phyloP scores from a whole-genome alignment of 129 eudicot genomes.

The Dittrichia graveolens region DNA sequence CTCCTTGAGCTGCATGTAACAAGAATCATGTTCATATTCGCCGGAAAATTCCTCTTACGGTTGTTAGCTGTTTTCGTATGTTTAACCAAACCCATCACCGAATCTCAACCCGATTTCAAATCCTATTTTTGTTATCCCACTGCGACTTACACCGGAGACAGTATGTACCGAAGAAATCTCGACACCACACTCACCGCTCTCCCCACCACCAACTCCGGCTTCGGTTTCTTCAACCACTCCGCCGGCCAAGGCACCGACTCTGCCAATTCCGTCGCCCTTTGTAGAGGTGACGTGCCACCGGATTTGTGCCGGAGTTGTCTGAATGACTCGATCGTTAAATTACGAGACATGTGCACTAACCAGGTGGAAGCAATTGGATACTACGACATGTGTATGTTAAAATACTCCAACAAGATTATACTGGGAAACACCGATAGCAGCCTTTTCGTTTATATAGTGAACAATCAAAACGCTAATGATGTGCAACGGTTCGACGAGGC shows the following conservation, averaged over 20 bases:
- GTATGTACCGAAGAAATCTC: neutral
- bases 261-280: neutral
- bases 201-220: slow-evolving; percentile 12
- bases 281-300: neutral
- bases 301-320: neutral
- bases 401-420: neutral
- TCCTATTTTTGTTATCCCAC: neutral
- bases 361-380: neutral
- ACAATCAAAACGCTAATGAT: neutral
- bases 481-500: neutral
- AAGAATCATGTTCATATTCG: neutral
- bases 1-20: too few relatives aligned
- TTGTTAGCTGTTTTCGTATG: neutral
- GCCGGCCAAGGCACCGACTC: neutral
- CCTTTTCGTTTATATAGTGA: too few relatives aligned
- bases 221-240: neutral
- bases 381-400: neutral
- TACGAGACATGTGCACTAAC: neutral
- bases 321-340: neutral
- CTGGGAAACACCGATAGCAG: neutral
- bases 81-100: neutral
- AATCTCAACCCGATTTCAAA: neutral
- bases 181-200: neutral
- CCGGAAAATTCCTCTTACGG: neutral
- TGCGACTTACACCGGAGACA: neutral